These are phyloP conservation scores for Stemphylium vesicarium DNA, from an alignment of 2,329 filamentous ascomycete species.

Conservation along the genomic window DNA sequence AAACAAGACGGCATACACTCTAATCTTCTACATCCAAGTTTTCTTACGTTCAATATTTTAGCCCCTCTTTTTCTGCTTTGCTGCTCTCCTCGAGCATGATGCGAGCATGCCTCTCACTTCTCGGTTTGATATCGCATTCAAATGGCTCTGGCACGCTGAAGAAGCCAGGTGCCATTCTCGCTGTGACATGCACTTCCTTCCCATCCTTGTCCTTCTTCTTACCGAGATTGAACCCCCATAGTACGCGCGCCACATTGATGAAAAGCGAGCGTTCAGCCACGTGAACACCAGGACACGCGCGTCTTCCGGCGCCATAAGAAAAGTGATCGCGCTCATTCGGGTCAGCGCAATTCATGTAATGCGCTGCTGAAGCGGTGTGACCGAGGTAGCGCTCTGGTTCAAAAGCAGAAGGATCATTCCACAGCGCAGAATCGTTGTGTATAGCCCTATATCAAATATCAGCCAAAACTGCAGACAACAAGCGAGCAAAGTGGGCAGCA, in stretches of 20 bases:
- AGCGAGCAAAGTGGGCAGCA: background rate
- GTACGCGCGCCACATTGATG: constrained; percentile 43
- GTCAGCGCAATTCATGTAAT: constrained; percentile 40
- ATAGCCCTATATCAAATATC: constrained; percentile 34
- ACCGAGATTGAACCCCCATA: constrained; percentile 45
- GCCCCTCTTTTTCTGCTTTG: constrained; percentile 30
- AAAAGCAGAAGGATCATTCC: constrained; percentile 38
- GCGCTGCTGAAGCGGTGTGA: constrained; percentile 33
- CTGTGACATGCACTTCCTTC: constrained; percentile 30
- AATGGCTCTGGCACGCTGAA: constrained; percentile 42
- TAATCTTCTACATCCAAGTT: background rate
- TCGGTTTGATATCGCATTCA: constrained; percentile 38
- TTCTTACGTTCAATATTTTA: constrained; percentile 17
- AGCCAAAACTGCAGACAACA: background rate
- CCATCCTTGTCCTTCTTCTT: constrained; percentile 37
- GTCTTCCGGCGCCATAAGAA: constrained; percentile 44
- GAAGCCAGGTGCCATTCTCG: constrained; percentile 39
- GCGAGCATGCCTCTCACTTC: constrained; percentile 29
- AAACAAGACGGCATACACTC: background rate
- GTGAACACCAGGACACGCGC: constrained; percentile 47
- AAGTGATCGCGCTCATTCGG: constrained; percentile 46
- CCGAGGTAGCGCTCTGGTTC: constrained; percentile 38
- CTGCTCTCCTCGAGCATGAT: constrained; percentile 32
- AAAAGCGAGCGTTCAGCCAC: constrained; percentile 47
- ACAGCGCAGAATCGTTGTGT: constrained; percentile 38